Conservation (phyloP, 352 stramenopile genomes). For the Globisporangium okanoganense region DNA sequence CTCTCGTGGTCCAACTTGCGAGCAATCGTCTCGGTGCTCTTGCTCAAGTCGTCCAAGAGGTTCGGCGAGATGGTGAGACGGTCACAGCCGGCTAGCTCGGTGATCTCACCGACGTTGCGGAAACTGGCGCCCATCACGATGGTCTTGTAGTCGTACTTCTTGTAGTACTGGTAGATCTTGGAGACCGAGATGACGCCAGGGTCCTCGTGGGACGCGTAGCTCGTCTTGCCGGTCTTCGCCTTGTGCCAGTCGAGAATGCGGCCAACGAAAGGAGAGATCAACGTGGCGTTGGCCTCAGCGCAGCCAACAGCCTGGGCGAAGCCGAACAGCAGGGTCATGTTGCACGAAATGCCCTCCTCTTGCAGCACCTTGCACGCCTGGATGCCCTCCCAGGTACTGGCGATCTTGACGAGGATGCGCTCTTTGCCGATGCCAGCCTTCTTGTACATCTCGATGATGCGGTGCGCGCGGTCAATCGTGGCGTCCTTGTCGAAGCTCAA, state of each 20-base stretch:
- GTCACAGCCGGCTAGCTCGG: conserved; percentile 96
- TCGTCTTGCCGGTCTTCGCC: conserved; percentile 88
- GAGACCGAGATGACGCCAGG: conserved; percentile 95
- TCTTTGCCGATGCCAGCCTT: conserved; percentile 93
- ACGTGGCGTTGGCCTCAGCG: conserved; percentile 93
- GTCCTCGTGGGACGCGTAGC: conserved; percentile 94
- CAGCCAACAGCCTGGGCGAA: conserved; percentile 95
- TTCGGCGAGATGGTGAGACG: conserved; percentile 96
- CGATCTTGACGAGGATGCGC: conserved; percentile 98
- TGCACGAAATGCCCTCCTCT: conserved; percentile 97
- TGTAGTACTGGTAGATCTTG: conserved; percentile 99
- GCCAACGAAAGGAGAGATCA: conserved; percentile 97
- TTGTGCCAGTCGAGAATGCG: conserved; percentile 98
- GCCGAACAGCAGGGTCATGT: conserved; percentile 98
- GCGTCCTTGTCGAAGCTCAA: conserved; percentile 95
- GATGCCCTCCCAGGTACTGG: conserved; percentile 97
- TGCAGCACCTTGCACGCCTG: conserved; percentile 95
- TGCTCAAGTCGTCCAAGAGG: conserved; percentile 92
- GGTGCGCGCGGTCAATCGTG: conserved; percentile 90
- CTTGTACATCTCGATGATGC: conserved; percentile 98
- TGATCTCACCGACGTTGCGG: conserved; percentile 96
- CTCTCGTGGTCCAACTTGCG: conserved; percentile 86
- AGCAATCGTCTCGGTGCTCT: conserved; percentile 57
- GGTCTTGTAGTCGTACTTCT: conserved; percentile 96
- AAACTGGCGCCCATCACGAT: conserved; percentile 96